Evolutionary conservation across 192 early-diverging fungal genomes (phyloP).

Genomic region (Chytriomyces hyalinus): DNA sequence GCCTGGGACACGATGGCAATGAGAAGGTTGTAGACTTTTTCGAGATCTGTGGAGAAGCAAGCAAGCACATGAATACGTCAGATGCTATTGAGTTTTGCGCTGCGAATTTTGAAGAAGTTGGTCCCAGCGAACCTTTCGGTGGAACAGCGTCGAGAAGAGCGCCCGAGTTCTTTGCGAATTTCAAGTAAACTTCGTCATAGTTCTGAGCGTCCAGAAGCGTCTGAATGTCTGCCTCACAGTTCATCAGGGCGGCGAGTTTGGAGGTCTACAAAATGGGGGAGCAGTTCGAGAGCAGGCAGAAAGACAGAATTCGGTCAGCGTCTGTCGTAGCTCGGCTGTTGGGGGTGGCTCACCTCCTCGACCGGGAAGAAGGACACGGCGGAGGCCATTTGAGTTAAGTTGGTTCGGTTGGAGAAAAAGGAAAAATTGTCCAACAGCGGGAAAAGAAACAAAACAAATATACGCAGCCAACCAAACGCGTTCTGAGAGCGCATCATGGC

Average conservation of each 20-base stretch:
- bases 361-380: conserved; percentile 41
- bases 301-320: no score
- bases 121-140: conserved; percentile 50
- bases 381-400: conserved; percentile 12
- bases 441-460: conserved; percentile 19
- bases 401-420: not conserved
- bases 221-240: conserved; percentile 54
- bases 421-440: no score
- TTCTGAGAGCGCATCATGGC: conserved; percentile 41
- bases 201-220: conserved; percentile 65
- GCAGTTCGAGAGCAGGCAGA: not conserved
- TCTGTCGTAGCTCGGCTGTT: no score
- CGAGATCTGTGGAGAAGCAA: conserved; percentile 57
- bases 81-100: not conserved
- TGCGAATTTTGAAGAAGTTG: not conserved
- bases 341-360: conserved; percentile 25
- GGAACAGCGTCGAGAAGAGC: conserved; percentile 63
- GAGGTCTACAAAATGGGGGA: conserved; percentile 50
- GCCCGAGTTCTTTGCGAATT: conserved; percentile 62
- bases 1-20: conserved; percentile 66
- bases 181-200: conserved; percentile 58
- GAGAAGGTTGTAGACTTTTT: conserved; percentile 71
- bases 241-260: conserved; percentile 76
- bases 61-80: not conserved
- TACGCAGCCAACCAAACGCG: conserved; percentile 3